These are phyloP conservation scores for Millerozyma miso DNA, from an alignment of 805 yeast genomes.

Conservation along the genomic window DNA sequence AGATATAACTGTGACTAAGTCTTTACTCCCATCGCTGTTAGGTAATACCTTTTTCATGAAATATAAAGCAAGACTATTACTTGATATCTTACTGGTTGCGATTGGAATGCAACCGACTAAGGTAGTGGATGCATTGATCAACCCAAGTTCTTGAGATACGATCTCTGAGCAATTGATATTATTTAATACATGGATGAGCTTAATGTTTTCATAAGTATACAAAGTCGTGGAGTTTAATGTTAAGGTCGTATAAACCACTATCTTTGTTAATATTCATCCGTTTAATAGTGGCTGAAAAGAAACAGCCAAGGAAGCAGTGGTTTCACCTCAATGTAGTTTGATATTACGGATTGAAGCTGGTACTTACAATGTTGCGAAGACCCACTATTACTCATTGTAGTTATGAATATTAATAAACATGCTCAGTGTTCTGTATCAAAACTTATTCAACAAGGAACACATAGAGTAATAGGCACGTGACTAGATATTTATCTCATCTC, in stretches of 20 bases:
- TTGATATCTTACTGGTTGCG: constrained; percentile 21
- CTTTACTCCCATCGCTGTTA: constrained; percentile 42
- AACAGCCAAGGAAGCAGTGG: not conserved
- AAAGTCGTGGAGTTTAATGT: constrained; percentile 56
- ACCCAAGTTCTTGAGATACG: constrained; percentile 50
- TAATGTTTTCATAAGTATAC: constrained; percentile 51
- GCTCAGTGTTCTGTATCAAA: not conserved
- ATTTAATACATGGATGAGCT: constrained; percentile 35
- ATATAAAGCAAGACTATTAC: constrained; percentile 33
- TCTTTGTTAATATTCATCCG: constrained; percentile 10
- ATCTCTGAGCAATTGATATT: constrained; percentile 51
- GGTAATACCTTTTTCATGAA: constrained; percentile 45
- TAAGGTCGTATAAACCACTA: constrained; percentile 46
- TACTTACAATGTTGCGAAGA: constrained; percentile 23
- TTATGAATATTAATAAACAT: not conserved
- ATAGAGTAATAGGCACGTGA: too few species aligned
- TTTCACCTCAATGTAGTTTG: not conserved
- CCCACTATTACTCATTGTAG: constrained; percentile 15
- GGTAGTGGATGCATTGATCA: constrained; percentile 46
- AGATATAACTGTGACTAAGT: constrained; percentile 49
- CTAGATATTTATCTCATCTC: constrained; percentile 3
- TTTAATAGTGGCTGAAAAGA: not conserved
- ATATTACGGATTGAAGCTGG: not conserved
- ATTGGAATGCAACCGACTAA: constrained; percentile 36
- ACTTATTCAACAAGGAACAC: too few species aligned